These are phyloP conservation scores for Penicillium coprophilum DNA, from an alignment of 495 filamentous ascomycete species.

Conservation along the genomic window DNA sequence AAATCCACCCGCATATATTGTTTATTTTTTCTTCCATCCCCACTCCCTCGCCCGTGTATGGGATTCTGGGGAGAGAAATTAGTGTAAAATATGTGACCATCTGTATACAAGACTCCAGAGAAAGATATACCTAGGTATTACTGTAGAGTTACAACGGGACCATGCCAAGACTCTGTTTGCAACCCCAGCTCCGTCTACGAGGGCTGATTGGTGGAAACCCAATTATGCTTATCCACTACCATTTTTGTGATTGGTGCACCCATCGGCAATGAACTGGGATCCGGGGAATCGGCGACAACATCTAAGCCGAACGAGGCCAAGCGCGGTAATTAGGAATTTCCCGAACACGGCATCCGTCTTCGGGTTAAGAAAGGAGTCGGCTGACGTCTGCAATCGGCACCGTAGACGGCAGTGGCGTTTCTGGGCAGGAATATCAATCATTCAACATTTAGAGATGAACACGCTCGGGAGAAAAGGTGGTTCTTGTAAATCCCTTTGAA, in stretches of 20 bases:
- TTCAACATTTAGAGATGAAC: background rate
- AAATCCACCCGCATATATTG: conserved; percentile 4
- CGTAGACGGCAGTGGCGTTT: conserved; percentile 12
- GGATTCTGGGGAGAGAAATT: conserved; percentile 7
- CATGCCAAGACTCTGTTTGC: conserved; percentile 27
- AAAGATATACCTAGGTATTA: conserved; percentile 8
- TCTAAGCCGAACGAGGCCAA: conserved; percentile 15
- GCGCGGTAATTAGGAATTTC: conserved; percentile 11
- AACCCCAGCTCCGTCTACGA: conserved; percentile 4
- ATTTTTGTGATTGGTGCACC: conserved; percentile 15
- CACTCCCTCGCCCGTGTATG: conserved; percentile 1
- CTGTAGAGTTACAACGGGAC: conserved; percentile 5
- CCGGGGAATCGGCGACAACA: conserved; percentile 28
- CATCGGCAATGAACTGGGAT: conserved; percentile 18
- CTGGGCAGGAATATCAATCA: background rate
- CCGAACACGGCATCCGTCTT: conserved; percentile 20
- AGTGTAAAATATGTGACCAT: conserved; percentile 4
- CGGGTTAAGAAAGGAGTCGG: conserved; percentile 12
- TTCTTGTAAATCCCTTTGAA: conserved; percentile 1
- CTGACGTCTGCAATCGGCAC: conserved; percentile 10
- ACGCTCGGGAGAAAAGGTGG: conserved; percentile 7
- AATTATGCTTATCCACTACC: conserved; percentile 4
- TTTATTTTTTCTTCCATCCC: background rate
- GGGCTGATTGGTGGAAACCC: conserved; percentile 14
- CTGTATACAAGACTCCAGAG: background rate